phyloP scores from a whole-genome alignment of 495 filamentous ascomycete species.

The Tuber brumale region DNA sequence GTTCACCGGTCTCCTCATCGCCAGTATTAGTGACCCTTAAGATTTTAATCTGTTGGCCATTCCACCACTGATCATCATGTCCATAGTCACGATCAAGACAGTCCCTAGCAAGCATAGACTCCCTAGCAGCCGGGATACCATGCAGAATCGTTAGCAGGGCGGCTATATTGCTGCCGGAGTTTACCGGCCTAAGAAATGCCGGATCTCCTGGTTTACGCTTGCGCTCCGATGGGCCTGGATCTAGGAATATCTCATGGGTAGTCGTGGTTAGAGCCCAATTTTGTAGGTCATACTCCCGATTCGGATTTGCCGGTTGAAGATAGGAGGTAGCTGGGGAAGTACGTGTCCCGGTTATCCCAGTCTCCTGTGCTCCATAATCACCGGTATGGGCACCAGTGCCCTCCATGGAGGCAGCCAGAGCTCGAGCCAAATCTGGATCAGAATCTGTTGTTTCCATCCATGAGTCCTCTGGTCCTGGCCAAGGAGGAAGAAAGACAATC shows the following conservation, averaged over 20 bases:
- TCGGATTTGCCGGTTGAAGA: conserved; percentile 65
- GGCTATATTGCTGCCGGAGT: conserved; percentile 55
- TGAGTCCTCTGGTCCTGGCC: conserved; percentile 5
- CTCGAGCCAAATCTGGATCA: conserved; percentile 43
- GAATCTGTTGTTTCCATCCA: conserved; percentile 22
- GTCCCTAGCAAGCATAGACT: conserved; percentile 58
- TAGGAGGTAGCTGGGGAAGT: conserved; percentile 44
- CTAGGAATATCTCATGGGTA: conserved; percentile 56
- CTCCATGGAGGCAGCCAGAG: conserved; percentile 52
- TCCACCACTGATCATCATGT: conserved; percentile 75
- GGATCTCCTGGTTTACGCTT: conserved; percentile 56
- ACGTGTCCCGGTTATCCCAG: conserved; percentile 48
- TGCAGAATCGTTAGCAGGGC: conserved; percentile 73
- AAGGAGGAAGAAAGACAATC: conserved; percentile 5
- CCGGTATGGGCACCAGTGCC: conserved; percentile 46
- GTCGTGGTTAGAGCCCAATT: conserved; percentile 71
- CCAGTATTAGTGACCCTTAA: conserved; percentile 54
- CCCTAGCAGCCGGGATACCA: conserved; percentile 71
- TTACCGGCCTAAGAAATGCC: conserved; percentile 65
- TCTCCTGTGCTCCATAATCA: conserved; percentile 48
- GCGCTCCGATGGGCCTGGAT: conserved; percentile 56
- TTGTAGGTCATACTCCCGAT: conserved; percentile 57
- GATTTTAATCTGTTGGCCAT: conserved; percentile 57
- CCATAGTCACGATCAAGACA: conserved; percentile 57
- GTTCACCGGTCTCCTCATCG: conserved; percentile 45